Percentiles rank a stretch among this genome's conserved stretches.
Conservation (phyloP, 2,329 filamentous ascomycete genomes). For the Aureobasidium subglaciale region DNA sequence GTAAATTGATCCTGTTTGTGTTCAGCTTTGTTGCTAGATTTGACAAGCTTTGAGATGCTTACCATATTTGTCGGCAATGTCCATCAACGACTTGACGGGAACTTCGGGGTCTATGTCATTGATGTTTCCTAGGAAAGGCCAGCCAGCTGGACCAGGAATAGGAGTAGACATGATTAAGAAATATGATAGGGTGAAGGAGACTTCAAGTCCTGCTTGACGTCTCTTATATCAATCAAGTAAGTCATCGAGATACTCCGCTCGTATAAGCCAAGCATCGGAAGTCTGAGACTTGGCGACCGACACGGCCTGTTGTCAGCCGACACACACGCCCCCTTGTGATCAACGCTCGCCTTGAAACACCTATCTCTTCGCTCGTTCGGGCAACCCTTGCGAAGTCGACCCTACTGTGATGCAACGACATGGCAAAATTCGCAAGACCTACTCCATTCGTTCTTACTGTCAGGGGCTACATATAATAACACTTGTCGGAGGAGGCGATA, state of each 20-base stretch:
- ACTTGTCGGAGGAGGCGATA: background rate
- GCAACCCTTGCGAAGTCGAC: slow-evolving; percentile 2
- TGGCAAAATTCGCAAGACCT: background rate
- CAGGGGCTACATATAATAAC: background rate
- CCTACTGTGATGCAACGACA: background rate
- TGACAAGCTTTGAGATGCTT: background rate
- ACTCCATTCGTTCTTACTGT: background rate
- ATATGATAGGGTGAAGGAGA: slow-evolving; percentile 3
- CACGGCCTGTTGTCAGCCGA: slow-evolving; percentile 9
- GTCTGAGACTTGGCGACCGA: background rate
- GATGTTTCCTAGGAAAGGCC: slow-evolving; percentile 61
- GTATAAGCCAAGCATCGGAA: slow-evolving; percentile 1
- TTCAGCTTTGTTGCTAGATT: background rate
- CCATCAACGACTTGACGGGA: slow-evolving; percentile 49
- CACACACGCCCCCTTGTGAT: background rate
- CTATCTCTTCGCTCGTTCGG: background rate
- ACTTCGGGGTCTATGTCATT: slow-evolving; percentile 55
- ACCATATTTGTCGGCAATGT: slow-evolving; percentile 30
- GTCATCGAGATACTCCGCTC: background rate
- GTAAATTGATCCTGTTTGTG: slow-evolving; percentile 17
- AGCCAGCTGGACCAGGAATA: slow-evolving; percentile 57
- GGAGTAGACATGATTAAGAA: slow-evolving; percentile 30
- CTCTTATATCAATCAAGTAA: slow-evolving; percentile 4
- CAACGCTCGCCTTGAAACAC: background rate
- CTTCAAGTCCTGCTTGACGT: background rate